Conservation (phyloP, 768 basidiomycete species). For the Termitomyces sp. region DNA sequence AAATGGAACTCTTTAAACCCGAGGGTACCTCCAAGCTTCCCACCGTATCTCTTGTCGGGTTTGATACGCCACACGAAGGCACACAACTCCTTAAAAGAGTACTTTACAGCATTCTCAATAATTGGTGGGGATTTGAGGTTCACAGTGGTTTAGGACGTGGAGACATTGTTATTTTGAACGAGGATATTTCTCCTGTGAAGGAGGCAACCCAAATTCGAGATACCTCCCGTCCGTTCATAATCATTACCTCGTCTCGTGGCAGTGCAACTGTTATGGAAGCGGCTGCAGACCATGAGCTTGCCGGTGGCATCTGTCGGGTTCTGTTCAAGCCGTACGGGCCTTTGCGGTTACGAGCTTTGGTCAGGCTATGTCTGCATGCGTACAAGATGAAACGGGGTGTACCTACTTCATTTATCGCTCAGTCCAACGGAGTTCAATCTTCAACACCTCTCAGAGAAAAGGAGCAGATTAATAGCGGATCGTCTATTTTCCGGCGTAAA, state of each 20-base stretch:
- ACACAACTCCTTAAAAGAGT: slow-evolving; percentile 60
- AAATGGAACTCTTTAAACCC: slow-evolving; percentile 41
- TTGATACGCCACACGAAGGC: slow-evolving; percentile 61
- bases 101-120: slow-evolving; percentile 56
- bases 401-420: slow-evolving; percentile 16
- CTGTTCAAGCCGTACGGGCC: slow-evolving; percentile 90
- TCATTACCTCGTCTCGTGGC: slow-evolving; percentile 46
- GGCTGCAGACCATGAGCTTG: slow-evolving; percentile 65
- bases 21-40: slow-evolving; percentile 36
- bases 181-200: slow-evolving; percentile 56
- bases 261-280: slow-evolving; percentile 56
- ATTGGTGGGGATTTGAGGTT: slow-evolving; percentile 74
- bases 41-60: slow-evolving; percentile 66
- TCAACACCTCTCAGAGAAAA: slow-evolving; percentile 1
- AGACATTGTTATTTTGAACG: slow-evolving; percentile 79
- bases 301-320: slow-evolving; percentile 86
- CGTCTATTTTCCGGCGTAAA: slow-evolving; percentile 31
- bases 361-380: slow-evolving; percentile 59
- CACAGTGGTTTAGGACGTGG: slow-evolving; percentile 37
- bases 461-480: background rate
- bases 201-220: slow-evolving; percentile 55
- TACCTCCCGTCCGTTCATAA: slow-evolving; percentile 40
- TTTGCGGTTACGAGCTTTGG: slow-evolving; percentile 55
- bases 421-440: background rate
- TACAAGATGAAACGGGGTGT: slow-evolving; percentile 36